Conservation (phyloP, 805 yeast species). For the Barnettozyma californica region DNA sequence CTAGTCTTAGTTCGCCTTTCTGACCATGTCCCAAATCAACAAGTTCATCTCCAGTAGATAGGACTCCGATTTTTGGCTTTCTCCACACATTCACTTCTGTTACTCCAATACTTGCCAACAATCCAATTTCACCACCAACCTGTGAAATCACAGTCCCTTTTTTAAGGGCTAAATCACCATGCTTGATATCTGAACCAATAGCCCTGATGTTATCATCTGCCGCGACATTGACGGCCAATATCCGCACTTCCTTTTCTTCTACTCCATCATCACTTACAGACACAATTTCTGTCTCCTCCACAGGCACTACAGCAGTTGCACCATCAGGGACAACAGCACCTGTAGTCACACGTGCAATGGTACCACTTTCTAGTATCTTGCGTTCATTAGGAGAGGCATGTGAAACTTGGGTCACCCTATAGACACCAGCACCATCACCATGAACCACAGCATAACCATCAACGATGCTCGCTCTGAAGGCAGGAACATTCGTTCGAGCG, state of each 20-base stretch:
- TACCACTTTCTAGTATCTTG: constrained; percentile 25
- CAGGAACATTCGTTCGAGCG: constrained; percentile 38
- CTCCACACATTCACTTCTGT: constrained; percentile 31
- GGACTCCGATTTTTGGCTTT: constrained; percentile 41
- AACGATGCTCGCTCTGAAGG: constrained; percentile 49
- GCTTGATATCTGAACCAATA: constrained; percentile 41
- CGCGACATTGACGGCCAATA: constrained; percentile 35
- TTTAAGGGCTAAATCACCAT: constrained; percentile 32
- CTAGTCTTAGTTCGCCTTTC: constrained; percentile 24
- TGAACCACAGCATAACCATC: constrained; percentile 50
- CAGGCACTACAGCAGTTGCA: constrained; percentile 48
- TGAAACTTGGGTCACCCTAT: constrained; percentile 36
- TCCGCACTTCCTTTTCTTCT: constrained; percentile 38
- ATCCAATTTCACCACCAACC: constrained; percentile 47
- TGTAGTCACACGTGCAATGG: constrained; percentile 45
- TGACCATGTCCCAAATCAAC: constrained; percentile 26
- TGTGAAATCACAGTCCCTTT: constrained; percentile 34
- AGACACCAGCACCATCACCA: constrained; percentile 40
- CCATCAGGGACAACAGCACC: constrained; percentile 56
- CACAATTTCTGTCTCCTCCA: constrained; percentile 42
- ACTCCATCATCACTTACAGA: constrained; percentile 31
- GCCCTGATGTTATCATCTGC: constrained; percentile 42
- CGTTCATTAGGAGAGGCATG: constrained; percentile 34
- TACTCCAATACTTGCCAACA: constrained; percentile 43
- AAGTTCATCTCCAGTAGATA: constrained; percentile 50